These are phyloP conservation scores for Rhodofomes roseus DNA, from an alignment of 1,284 basidiomycete species.

Conservation along the genomic window DNA sequence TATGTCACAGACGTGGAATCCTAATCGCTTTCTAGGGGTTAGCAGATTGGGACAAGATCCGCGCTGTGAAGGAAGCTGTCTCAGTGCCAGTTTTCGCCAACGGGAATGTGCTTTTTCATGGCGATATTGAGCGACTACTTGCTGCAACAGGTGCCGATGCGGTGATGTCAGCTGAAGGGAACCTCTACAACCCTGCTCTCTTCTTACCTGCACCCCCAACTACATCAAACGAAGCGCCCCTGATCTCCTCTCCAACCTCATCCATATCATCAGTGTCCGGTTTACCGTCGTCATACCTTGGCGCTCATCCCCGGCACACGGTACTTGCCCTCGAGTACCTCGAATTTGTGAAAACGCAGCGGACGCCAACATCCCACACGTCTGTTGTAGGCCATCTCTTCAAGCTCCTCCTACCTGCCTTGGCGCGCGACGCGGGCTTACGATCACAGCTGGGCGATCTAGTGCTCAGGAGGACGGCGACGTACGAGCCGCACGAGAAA, in stretches of 20 bases:
- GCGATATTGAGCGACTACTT: conserved; percentile 79
- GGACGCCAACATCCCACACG: conserved; percentile 70
- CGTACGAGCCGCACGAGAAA: conserved; percentile 52
- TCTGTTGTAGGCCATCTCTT: conserved; percentile 93
- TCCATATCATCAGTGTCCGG: conserved; percentile 22
- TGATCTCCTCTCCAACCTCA: conserved; percentile 1
- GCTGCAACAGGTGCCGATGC: conserved; percentile 84
- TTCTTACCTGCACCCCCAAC: conserved; percentile 43
- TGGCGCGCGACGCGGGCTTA: conserved; percentile 69
- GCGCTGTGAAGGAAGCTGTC: conserved; percentile 57
- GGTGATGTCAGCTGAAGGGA: conserved; percentile 95
- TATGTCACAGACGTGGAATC: conserved; percentile 3
- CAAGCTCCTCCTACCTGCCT: conserved; percentile 82
- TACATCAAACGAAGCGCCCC: neutral
- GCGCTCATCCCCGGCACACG: conserved; percentile 57
- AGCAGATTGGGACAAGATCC: conserved; percentile 34
- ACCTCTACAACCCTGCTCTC: conserved; percentile 90
- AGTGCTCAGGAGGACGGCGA: conserved; percentile 34
- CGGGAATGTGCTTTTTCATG: conserved; percentile 89
- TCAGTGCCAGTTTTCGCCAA: conserved; percentile 95
- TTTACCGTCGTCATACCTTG: conserved; percentile 29
- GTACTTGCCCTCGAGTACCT: conserved; percentile 85
- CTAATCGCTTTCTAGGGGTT: conserved; percentile 40
- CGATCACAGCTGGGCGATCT: conserved; percentile 66
- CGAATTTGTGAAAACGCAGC: conserved; percentile 69